Evolutionary conservation across 108 stramenopile genomes (phyloP).

Genomic region (Schizochytrium sp.): DNA sequence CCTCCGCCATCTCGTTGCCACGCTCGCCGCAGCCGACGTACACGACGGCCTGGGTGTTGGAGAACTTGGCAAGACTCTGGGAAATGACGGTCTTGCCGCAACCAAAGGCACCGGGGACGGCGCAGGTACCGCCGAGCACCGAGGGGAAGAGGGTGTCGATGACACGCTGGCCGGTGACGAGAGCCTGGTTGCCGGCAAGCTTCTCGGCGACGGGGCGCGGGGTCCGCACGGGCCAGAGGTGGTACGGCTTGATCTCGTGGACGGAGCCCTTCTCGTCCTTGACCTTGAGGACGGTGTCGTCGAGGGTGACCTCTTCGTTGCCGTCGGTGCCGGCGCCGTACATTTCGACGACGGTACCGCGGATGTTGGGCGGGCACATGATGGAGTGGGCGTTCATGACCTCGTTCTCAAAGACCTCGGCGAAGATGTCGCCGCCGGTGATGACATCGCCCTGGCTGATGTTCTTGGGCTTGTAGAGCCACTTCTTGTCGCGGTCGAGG

Average conservation of each 20-base stretch:
- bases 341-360: slow-evolving; percentile 87
- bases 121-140: slow-evolving; percentile 96
- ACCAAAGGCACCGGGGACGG: slow-evolving; percentile 98
- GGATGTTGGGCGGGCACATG: slow-evolving; percentile 93
- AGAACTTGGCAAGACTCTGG: slow-evolving; percentile 97
- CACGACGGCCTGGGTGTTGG: slow-evolving; percentile 86
- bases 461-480: slow-evolving; percentile 80
- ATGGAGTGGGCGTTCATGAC: slow-evolving; percentile 93
- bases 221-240: slow-evolving; percentile 98
- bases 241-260: slow-evolving; percentile 69
- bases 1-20: slow-evolving; percentile 99
- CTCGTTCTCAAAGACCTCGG: slow-evolving; percentile 93
- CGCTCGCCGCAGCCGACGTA: slow-evolving; percentile 92
- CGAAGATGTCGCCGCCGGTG: slow-evolving; percentile 86
- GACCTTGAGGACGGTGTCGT: slow-evolving; percentile 96
- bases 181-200: slow-evolving; percentile 89
- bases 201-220: slow-evolving; percentile 94
- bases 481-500: slow-evolving; percentile 72
- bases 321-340: slow-evolving; percentile 85
- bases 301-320: slow-evolving; percentile 76
- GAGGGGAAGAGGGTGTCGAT: slow-evolving; percentile 98
- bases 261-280: slow-evolving; percentile 75
- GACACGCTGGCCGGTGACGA: slow-evolving; percentile 96
- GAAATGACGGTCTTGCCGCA: slow-evolving; percentile 99
- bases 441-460: slow-evolving; percentile 87